Percentiles rank a stretch among this genome's conserved stretches.
Conservation (phyloP, 2,329 filamentous ascomycete genomes). For the Aspergillus cejpii region DNA sequence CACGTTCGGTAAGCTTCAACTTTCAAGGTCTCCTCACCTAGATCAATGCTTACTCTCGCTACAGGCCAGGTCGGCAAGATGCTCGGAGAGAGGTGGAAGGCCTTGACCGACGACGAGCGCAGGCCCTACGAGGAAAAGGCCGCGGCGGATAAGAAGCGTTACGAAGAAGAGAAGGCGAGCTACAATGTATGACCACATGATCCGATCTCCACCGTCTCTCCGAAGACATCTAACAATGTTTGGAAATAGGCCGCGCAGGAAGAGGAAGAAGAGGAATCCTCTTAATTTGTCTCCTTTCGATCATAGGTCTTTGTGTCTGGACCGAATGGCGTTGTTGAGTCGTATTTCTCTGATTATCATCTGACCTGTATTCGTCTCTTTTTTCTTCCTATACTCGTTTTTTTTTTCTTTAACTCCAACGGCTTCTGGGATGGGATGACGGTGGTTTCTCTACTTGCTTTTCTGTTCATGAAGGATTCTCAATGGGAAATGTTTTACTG, state of each 20-base stretch:
- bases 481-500: slow-evolving; percentile 27
- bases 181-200: slow-evolving; percentile 59
- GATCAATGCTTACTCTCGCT: slow-evolving; percentile 15
- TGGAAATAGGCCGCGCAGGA: slow-evolving; percentile 46
- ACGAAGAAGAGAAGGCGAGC: slow-evolving; percentile 93
- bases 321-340: slow-evolving; percentile 32
- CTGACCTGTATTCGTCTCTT: slow-evolving; percentile 26
- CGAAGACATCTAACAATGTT: slow-evolving; percentile 10
- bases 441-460: slow-evolving; percentile 28
- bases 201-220: background rate
- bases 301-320: slow-evolving; percentile 23
- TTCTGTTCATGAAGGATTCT: slow-evolving; percentile 28
- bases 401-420: slow-evolving; percentile 23
- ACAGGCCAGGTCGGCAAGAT: slow-evolving; percentile 92
- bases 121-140: slow-evolving; percentile 95
- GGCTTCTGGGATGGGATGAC: slow-evolving; percentile 31
- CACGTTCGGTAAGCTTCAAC: slow-evolving; percentile 65
- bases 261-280: slow-evolving; percentile 51
- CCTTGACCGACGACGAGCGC: slow-evolving; percentile 85
- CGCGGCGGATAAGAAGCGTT: slow-evolving; percentile 95
- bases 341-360: slow-evolving; percentile 28
- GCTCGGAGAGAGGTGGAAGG: slow-evolving; percentile 98
- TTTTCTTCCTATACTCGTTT: slow-evolving; percentile 24
- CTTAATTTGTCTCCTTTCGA: slow-evolving; percentile 23
- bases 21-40: background rate